Base-by-base conservation (phyloP, 768 basidiomycete genomes). In the Mycena polygramma region DNA sequence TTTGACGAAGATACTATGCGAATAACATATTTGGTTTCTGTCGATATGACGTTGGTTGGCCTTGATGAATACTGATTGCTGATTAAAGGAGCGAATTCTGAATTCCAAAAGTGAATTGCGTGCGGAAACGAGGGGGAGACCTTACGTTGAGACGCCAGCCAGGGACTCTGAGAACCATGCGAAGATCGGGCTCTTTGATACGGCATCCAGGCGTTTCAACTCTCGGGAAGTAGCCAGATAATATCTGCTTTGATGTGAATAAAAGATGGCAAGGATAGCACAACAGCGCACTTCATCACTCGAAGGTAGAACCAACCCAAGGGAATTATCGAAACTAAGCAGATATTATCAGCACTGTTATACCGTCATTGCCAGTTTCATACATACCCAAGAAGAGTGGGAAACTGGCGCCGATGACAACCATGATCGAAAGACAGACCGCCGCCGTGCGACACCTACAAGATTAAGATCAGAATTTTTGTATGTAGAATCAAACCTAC, bases 111-210 rank as follows among this genome's bases (percentile, higher is more conserved):
- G 41, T 65, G 30, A 67, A 41, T 11, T 26, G n/a, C 36, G 22
- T 41, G 7, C 20, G n/a, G 10, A 49, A 4, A 39, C 45, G 35
- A 35, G 0, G 24, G 10, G 19, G 26, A 17, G 4, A 35, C 10
- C 45, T 20, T 53, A 72, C 71, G 94, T 96, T 0, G 93, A 90
- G 45, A 95, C 79, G 8, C 95, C 95, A 4, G 88, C 86, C 45
- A 91, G 81, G 4, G 89, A 91, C 77, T 94, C 94, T 2, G 92
- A 92, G 77, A 94, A 94, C 91, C 92, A 93, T 0, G 92, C 92
- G 79, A 97, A 97, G 68, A 99, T 95, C 1, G 97, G 96, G 0
- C 94, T 95, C 46, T 94, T 91, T 7, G 94, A 94, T 30, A 95
- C 92, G 0, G 95, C 93, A 73, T 96, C 95, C 17, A 97, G 85